Base-by-base conservation (phyloP, 768 basidiomycete species). In the Tremella yokohamensis region DNA sequence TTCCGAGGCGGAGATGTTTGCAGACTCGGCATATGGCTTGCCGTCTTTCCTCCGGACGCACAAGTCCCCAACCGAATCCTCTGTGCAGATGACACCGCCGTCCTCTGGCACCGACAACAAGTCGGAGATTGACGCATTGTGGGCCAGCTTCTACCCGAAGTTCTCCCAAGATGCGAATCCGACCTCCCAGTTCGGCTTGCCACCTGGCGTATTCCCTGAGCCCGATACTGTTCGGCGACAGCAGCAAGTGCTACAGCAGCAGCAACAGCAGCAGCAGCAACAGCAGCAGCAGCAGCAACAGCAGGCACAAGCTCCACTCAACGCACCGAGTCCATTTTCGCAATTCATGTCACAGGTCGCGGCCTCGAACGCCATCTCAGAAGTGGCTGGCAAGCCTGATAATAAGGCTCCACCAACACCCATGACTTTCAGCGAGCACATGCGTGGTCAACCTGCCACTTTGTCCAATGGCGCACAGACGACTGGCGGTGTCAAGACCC, bases 111-210 rank as follows among this genome's bases (percentile, higher is more conserved):
- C 47, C n/a, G 51, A 57, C 24, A 58, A 57, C 49, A 62, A 64
- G 42, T 61, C 65, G 15, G 70, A 72, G 19, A 61, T 72, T 24
- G 67, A 72, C 26, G 70, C 70, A 2, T 52, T 72, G 6, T 72
- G 70, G 70, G 67, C 67, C 11, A 67, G 68, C 50, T 64, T 69
- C 47, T 65, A 69, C 52, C 70, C 65, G 4, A 57, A 67, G 64
- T 62, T 52, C 20, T 47, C n/a, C 18, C 48, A 57, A 22, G 50
- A 52, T 45, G 22, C 25, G 15, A 57, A 56, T 49, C 13, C 18
- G 52, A 37, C 19, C 18, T 18, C n/a, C 9, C 29, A 34, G 11
- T 34, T 34, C 11, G 29, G 29, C 29, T 11, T 34, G 11, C 29
- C 29, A 11, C 29, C 29, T 34, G 29, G 29, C 11, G 29, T 34